These are phyloP conservation scores for Coccinonectria pachysandricola DNA, from an alignment of 2,329 filamentous ascomycete species.

Conservation along the genomic window DNA sequence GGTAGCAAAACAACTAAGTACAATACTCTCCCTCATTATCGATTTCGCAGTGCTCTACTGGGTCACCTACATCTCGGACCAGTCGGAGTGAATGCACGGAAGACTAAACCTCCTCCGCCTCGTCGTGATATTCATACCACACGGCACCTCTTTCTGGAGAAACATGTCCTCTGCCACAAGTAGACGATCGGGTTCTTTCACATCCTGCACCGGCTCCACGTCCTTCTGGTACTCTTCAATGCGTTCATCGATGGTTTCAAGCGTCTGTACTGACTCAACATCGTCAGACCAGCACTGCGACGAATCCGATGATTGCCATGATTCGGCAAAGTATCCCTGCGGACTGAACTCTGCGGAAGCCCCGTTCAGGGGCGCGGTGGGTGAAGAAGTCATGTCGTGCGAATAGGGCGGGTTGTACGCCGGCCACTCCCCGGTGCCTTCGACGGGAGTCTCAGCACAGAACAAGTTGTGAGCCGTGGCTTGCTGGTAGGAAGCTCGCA, in stretches of 20 bases:
- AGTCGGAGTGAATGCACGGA: slow-evolving; percentile 17
- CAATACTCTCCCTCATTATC: no score
- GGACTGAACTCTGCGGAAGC: slow-evolving; percentile 25
- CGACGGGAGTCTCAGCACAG: no score
- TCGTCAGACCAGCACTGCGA: slow-evolving; percentile 2
- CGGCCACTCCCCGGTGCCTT: no score
- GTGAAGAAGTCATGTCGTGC: slow-evolving; percentile 6
- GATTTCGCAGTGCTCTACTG: no score
- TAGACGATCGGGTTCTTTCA: no score
- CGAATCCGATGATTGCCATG: slow-evolving; percentile 1
- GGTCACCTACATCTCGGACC: slow-evolving; percentile 10
- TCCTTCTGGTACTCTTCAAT: no score
- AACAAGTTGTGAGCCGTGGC: no score
- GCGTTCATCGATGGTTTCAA: background rate
- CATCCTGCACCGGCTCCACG: no score
- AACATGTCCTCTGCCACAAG: no score
- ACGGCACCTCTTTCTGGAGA: slow-evolving; percentile 1
- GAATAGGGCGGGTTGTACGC: slow-evolving; percentile 8
- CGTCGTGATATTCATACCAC: slow-evolving; percentile 3
- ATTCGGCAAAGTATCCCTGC: slow-evolving; percentile 9
- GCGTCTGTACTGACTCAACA: background rate
- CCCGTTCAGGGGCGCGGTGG: slow-evolving; percentile 18
- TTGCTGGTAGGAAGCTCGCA: slow-evolving; percentile 19
- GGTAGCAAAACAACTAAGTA: no score
- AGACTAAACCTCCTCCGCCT: slow-evolving; percentile 22